A percentile compares a stretch with the other conserved stretches of the same genome.
Evolutionary conservation across 169 alveolate species (phyloP).

Genomic region (Haemoproteus tartakovskyi): DNA sequence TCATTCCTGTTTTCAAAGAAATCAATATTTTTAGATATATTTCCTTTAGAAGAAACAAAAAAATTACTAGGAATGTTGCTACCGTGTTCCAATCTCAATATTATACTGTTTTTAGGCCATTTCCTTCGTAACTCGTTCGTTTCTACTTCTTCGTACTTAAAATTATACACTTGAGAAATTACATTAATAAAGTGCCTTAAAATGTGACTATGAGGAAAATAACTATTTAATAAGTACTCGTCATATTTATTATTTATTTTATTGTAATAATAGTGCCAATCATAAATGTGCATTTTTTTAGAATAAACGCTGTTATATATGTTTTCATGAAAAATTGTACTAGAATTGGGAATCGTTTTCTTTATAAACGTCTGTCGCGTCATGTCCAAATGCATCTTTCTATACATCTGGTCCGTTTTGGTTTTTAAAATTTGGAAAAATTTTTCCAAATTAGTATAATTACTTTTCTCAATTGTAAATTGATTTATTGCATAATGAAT

Average conservation of each 20-base stretch:
- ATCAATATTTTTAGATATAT: too few relatives aligned
- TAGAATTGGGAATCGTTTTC: too few relatives aligned
- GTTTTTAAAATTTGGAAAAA: neutral
- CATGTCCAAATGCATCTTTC: neutral
- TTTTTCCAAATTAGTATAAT: conserved; percentile 9
- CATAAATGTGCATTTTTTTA: conserved; percentile 6
- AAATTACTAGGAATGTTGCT: too few relatives aligned
- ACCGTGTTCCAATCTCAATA: conserved; percentile 4
- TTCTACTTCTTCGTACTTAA: conserved; percentile 10
- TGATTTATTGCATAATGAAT: conserved; percentile 20
- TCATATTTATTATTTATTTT: conserved; percentile 17
- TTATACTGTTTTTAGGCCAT: conserved; percentile 12
- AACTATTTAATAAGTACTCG: conserved; percentile 32
- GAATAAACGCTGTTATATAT: too few relatives aligned
- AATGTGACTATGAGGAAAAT: conserved; percentile 22
- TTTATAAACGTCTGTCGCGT: too few relatives aligned
- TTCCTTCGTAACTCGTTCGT: neutral
- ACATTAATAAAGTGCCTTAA: conserved; percentile 14
- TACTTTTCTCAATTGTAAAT: conserved; percentile 34
- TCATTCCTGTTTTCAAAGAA: too few relatives aligned
- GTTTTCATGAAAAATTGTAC: too few relatives aligned
- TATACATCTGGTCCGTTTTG: neutral
- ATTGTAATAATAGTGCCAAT: conserved; percentile 40
- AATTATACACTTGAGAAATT: conserved; percentile 21
- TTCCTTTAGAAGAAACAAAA: too few relatives aligned